These are phyloP conservation scores for Aquilaria agallochum DNA, from an alignment of 441 rosid species.

Conservation along the genomic window DNA sequence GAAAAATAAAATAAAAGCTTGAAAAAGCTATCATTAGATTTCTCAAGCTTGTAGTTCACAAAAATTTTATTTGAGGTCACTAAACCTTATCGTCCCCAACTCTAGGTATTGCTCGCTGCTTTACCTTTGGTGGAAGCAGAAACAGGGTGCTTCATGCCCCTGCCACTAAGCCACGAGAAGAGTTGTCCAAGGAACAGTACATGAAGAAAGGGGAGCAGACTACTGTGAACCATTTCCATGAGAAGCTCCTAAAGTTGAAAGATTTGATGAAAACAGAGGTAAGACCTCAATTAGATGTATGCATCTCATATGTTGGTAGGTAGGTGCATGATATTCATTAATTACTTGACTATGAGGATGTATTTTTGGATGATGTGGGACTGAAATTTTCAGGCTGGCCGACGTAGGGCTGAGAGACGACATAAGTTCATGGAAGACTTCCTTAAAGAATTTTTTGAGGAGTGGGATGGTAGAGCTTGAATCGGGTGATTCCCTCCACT, in stretches of 20 bases:
- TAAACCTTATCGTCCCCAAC: conserved; percentile 2
- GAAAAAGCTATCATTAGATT: too few relatives aligned
- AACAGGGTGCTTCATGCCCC: conserved; percentile 76
- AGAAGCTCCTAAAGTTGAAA: conserved; percentile 84
- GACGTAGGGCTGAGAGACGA: conserved; percentile 65
- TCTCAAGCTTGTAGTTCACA: background rate
- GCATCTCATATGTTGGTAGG: background rate
- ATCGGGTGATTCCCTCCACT: conserved; percentile 6
- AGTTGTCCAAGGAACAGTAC: conserved; percentile 69
- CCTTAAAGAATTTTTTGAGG: conserved; percentile 56
- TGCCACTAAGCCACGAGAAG: conserved; percentile 47
- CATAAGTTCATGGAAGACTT: conserved; percentile 73
- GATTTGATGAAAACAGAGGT: conserved; percentile 81
- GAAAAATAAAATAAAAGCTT: too few relatives aligned
- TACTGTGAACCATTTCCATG: conserved; percentile 79
- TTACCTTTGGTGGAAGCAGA: conserved; percentile 81
- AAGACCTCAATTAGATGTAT: background rate
- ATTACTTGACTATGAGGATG: background rate
- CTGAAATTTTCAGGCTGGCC: conserved; percentile 53
- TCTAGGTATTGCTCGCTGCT: conserved; percentile 84
- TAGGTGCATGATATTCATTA: conserved; percentile 5
- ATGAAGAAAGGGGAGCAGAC: conserved; percentile 78
- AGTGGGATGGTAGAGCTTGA: conserved; percentile 77
- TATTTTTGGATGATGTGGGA: background rate
- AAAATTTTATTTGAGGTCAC: background rate